Evolutionary conservation across 352 stramenopile species (phyloP).

Genomic region (Phytophthora europaea): DNA sequence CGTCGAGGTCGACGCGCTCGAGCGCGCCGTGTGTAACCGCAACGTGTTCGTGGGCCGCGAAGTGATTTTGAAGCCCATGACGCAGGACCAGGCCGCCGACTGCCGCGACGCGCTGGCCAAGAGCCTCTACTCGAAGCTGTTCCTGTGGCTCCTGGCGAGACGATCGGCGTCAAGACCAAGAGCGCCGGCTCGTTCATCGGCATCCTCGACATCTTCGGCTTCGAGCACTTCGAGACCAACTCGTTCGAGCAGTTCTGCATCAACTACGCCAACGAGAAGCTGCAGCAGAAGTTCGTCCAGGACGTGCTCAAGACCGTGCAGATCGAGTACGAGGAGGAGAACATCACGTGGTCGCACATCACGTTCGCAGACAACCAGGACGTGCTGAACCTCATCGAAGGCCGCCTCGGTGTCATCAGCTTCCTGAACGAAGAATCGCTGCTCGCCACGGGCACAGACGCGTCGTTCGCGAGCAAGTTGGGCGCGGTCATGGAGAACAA

Average conservation of each 20-base stretch:
- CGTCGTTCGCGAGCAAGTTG: slow-evolving; percentile 91
- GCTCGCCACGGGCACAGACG: slow-evolving; percentile 84
- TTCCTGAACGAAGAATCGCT: slow-evolving; percentile 93
- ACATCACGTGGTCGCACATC: slow-evolving; percentile 93
- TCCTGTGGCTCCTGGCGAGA: slow-evolving; percentile 96
- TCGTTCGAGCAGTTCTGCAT: slow-evolving; percentile 95
- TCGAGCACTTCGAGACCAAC: slow-evolving; percentile 94
- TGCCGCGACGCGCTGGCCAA: slow-evolving; percentile 96
- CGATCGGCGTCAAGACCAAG: slow-evolving; percentile 76
- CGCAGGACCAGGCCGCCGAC: slow-evolving; percentile 81
- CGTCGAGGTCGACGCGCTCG: slow-evolving; percentile 62
- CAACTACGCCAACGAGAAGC: slow-evolving; percentile 94
- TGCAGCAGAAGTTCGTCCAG: slow-evolving; percentile 91
- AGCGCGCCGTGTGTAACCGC: slow-evolving; percentile 79
- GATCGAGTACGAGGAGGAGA: slow-evolving; percentile 92
- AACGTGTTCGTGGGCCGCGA: slow-evolving; percentile 88
- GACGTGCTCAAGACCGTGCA: slow-evolving; percentile 95
- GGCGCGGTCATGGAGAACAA: slow-evolving; percentile 92
- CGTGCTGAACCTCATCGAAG: slow-evolving; percentile 92
- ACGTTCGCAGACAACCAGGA: slow-evolving; percentile 93
- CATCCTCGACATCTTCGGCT: slow-evolving; percentile 95
- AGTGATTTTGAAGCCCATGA: slow-evolving; percentile 88
- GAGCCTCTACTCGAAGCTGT: slow-evolving; percentile 95
- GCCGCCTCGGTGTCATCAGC: slow-evolving; percentile 87
- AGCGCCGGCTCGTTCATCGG: slow-evolving; percentile 86